Conservation (phyloP, 257 asterid species). For the Verbena officinalis region DNA sequence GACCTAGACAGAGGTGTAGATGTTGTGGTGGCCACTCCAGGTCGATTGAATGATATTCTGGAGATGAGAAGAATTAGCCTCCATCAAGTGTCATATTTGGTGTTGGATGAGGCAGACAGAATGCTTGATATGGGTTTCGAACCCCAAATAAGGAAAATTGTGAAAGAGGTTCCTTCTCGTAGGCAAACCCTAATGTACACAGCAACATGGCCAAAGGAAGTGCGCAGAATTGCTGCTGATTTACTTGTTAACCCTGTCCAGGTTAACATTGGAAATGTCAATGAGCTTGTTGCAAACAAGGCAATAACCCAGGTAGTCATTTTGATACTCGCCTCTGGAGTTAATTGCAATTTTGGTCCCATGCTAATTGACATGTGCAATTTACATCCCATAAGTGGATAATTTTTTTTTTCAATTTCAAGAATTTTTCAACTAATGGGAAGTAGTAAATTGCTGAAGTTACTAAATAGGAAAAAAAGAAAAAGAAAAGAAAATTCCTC, state of each 20-base stretch:
- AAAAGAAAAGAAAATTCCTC: no score
- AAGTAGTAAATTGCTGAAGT: no score
- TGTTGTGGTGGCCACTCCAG: slow-evolving; percentile 98
- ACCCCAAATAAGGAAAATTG: slow-evolving; percentile 99
- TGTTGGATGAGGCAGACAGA: slow-evolving; percentile 96
- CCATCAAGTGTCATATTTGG: slow-evolving; percentile 90
- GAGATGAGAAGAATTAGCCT: slow-evolving; percentile 92
- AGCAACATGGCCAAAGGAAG: slow-evolving; percentile 99
- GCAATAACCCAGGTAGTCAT: slow-evolving; percentile 85
- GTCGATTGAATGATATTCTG: slow-evolving; percentile 92
- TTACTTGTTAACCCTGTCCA: slow-evolving; percentile 84
- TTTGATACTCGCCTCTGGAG: background rate
- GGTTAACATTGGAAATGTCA: slow-evolving; percentile 90
- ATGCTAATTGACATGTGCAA: no score
- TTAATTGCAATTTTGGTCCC: no score
- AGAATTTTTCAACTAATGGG: background rate
- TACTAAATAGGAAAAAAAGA: no score
- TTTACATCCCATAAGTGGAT: no score
- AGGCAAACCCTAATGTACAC: slow-evolving; percentile 98
- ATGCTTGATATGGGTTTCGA: slow-evolving; percentile 99
- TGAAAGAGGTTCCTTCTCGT: slow-evolving; percentile 82
- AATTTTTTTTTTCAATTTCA: slow-evolving; percentile 13
- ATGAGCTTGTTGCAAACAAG: slow-evolving; percentile 96
- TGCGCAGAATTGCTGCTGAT: slow-evolving; percentile 92
- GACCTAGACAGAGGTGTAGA: slow-evolving; percentile 90